A percentile compares a stretch with the other conserved stretches of the same genome.
These are phyloP conservation scores for Polytolypa hystricis DNA, from an alignment of 2,329 filamentous ascomycete species.

Conservation along the genomic window DNA sequence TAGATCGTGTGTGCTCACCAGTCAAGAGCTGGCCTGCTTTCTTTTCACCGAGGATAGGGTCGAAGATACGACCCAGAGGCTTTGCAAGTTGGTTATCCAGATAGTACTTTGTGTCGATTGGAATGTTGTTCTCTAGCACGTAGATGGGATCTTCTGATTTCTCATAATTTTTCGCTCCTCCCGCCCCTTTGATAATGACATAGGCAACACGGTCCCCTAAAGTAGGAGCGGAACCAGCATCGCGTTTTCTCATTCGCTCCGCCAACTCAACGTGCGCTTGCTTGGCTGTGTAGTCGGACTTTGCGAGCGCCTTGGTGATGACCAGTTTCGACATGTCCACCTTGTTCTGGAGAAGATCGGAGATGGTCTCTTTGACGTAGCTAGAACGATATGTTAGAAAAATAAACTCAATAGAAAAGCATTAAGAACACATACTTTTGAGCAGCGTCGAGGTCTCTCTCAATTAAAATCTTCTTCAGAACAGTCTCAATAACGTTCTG, in stretches of 20 bases:
- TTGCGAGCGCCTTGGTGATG: conserved; percentile 93
- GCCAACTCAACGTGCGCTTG: conserved; percentile 95
- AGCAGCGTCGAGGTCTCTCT: conserved; percentile 77
- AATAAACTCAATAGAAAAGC: neutral
- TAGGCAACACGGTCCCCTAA: conserved; percentile 95
- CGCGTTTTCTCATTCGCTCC: conserved; percentile 92
- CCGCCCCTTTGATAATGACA: conserved; percentile 87
- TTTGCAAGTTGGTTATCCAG: conserved; percentile 97
- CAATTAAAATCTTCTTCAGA: conserved; percentile 87
- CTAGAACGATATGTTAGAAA: conserved; percentile 41
- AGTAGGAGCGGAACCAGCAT: conserved; percentile 82
- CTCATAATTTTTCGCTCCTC: conserved; percentile 89
- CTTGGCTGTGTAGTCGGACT: conserved; percentile 78
- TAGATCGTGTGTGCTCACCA: conserved; percentile 88
- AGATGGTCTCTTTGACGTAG: conserved; percentile 93
- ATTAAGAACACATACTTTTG: conserved; percentile 61
- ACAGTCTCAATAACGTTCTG: conserved; percentile 98
- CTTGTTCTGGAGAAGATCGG: conserved; percentile 91
- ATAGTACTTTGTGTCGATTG: conserved; percentile 97
- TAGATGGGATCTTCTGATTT: conserved; percentile 95
- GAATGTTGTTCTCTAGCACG: conserved; percentile 93
- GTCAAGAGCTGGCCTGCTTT: conserved; percentile 77
- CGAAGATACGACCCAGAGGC: conserved; percentile 88
- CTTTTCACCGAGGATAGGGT: conserved; percentile 90
- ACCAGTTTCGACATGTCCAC: conserved; percentile 98